These are phyloP conservation scores for Saccharomycopsis amapae DNA, from an alignment of 805 yeast genomes.

Conservation along the genomic window DNA sequence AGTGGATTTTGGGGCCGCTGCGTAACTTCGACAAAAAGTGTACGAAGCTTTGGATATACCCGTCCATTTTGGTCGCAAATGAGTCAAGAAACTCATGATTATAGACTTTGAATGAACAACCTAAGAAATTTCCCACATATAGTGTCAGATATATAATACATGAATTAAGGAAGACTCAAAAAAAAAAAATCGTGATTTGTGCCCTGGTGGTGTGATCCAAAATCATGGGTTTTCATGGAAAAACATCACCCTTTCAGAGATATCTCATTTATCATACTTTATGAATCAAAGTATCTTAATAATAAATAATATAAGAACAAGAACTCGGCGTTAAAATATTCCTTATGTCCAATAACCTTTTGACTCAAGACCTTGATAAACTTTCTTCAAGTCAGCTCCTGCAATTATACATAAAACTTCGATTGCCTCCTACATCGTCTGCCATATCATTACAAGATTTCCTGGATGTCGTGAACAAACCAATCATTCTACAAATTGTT, in stretches of 20 bases:
- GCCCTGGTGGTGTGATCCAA: background rate
- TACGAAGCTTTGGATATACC: no score
- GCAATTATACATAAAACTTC: background rate
- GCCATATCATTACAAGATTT: background rate
- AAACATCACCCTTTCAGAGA: background rate
- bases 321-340: background rate
- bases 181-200: no score
- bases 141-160: no score
- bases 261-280: background rate
- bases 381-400: background rate
- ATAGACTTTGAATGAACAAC: no score
- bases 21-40: no score
- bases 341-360: background rate
- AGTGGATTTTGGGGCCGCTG: no score
- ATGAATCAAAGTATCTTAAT: background rate
- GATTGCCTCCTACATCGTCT: background rate
- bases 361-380: background rate
- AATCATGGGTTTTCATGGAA: background rate
- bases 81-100: no score
- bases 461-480: background rate
- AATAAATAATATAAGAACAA: background rate
- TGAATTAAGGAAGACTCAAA: no score
- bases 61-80: no score
- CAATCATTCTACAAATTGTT: conserved; percentile 23
- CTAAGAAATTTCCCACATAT: no score